Base-by-base conservation (phyloP, 495 filamentous ascomycete species). In the Aspergillus baeticus region DNA sequence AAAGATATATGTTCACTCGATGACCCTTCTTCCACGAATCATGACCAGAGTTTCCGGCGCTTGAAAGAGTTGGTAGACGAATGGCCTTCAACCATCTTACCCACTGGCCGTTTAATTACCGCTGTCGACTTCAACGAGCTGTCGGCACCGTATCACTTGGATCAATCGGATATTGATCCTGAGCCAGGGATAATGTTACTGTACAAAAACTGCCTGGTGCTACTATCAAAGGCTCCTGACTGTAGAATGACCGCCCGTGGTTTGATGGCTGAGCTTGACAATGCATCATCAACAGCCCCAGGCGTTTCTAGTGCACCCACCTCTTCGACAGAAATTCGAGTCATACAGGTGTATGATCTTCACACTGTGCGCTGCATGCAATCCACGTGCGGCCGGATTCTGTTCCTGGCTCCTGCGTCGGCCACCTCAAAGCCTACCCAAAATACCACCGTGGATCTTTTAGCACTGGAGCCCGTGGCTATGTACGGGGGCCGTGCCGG, bases 1-100 rank as follows among this genome's bases (percentile, higher is more conserved):
- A 89, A 91, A 15, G 92, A 94, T 33, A 98, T 99, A 36, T 99
- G 94, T 68, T 91, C 92, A 17, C 81, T 96, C 50, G 91, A 96
- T 58, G 84, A 83, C 23, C 76, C 83, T 0, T 69, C 75, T 2
- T 70, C 82, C 21, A 80, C 81, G 0, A 85, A 89, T 57, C 85
- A 90, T 51, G 80, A 83, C 3, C 84, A 88, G 63, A 77, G 89
- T 45, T 79, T 88, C 13, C 86, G 84, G 58, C 84, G 88, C 13
- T 71, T 96, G 2, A 85, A 85, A 51, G 84, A 86, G 34, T 78
- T 93, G 58, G 83, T 96, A 11, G 82, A 88, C 61, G 83, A 77
- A 38, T 98, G 94, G 95, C 92, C 95, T 3, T 66, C 76, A 2
- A 81, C 84, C 15, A 77, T 90, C 15, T 80, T 86, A 44, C 87